Base-by-base conservation (phyloP, 1,284 basidiomycete genomes). In the Naganishia cerealis region DNA sequence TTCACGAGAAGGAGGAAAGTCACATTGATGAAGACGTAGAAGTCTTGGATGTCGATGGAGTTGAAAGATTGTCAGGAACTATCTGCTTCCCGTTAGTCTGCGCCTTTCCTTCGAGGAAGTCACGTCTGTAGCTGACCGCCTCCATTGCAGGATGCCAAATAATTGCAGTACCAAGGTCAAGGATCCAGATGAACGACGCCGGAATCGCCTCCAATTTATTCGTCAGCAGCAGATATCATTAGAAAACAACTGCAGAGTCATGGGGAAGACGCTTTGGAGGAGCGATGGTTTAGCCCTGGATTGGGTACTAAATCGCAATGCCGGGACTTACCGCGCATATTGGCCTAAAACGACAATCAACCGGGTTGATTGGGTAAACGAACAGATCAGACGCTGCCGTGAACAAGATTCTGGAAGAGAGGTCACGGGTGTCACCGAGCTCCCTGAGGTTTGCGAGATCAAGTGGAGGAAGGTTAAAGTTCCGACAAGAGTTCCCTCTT, bases 201-300 rank as follows among this genome's bases (percentile, higher is more conserved):
- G 46, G 8, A 63, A 63, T 40, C 61, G 61, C 21, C n/a, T 24
- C 4, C 9, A 18, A 21, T 53, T 63, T n/a, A 50, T 53, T 16
- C 50, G 48, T 42, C 38, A n/a, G 21, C 48, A 43, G 50, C 42
- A 26, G 8, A 26, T 54, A 13, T 21, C 26, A 24, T 16, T 63
- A 40, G 61, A 54, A 29, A 63, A 63, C 26, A 38, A 63, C 10
- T 63, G 48, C 52, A 63, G n/a, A 8, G 16, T 52, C 2, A 39
- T 63, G 39, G 24, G 42, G 7, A 38, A 50, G 29, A 39, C 38
- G 21, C 33, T 63, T 15, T 63, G 61, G 61, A 52, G 48, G 18
- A 52, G 33, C 33, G 61, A 63, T 42, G 61, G 61, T n/a, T 40
- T 38, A 29, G 61, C 61, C 10, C 48, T 63, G 13, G 61, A 63